phyloP scores from a whole-genome alignment of 192 early-diverging fungal species.

The Linnemannia hyalina region DNA sequence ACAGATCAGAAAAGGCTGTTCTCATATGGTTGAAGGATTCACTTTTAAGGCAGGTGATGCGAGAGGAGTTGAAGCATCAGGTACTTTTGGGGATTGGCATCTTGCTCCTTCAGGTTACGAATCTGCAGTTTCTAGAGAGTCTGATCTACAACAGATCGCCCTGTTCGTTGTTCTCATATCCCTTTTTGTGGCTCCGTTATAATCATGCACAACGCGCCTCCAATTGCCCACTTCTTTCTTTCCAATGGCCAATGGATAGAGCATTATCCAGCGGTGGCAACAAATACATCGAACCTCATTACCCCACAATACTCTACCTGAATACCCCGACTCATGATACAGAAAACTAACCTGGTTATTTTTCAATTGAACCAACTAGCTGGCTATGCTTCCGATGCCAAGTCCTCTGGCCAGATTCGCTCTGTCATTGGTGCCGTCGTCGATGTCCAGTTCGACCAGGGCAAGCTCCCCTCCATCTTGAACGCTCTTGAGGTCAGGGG shows the following conservation, averaged over 20 bases:
- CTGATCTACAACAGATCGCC: neutral
- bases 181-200: neutral
- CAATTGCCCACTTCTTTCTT: neutral
- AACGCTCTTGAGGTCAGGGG: conserved; percentile 95
- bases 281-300: neutral
- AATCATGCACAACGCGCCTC: neutral
- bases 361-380: conserved; percentile 12
- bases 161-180: neutral
- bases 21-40: neutral
- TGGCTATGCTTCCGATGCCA: conserved; percentile 74
- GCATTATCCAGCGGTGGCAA: neutral
- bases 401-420: conserved; percentile 83
- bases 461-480: conserved; percentile 91
- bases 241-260: neutral
- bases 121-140: neutral
- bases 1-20: neutral
- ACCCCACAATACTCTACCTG: neutral
- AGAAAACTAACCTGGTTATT: neutral
- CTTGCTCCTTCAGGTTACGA: neutral
- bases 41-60: neutral
- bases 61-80: neutral
- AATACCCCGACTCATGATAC: neutral
- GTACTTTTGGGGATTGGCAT: neutral
- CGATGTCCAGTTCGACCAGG: conserved; percentile 95
- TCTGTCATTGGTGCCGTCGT: conserved; percentile 99